Evolutionary conservation across 2,329 filamentous ascomycete species (phyloP), one percentile per base, ranked within the genome.

Genomic region (Neonectria neomacrospora): DNA sequence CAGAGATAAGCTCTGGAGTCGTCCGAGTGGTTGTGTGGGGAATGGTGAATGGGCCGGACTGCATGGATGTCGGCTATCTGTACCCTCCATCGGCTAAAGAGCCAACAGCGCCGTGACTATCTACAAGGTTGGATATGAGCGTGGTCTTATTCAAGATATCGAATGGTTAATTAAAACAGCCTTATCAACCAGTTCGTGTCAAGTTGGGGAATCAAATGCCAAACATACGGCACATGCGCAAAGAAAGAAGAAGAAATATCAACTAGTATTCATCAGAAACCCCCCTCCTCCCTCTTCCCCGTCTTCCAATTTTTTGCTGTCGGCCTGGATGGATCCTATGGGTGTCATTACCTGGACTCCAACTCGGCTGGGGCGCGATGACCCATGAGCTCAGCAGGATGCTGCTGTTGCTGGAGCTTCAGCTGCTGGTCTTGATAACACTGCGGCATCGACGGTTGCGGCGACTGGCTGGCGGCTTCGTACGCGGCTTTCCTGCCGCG

Each of bases 301-400:
- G n/a, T n/a, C n/a, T n/a, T n/a, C n/a, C n/a, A n/a, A n/a, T n/a
- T n/a, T n/a, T 20, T 26, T 3, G 6, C 34, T 34, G 11, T 12
- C 12, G 16, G 12, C 11, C 12, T 14, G 2, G 11, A 37, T 26
- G 11, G 14, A 12, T 16, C 34, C 34, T 20, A 26, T 3, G 30
- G 12, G 3, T 18, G 3, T 20, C 7, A 12, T 5, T 6, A 9
- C 10, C 42, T 56, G 8, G 42, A 22, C 28, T 61, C 53, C 16
- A 66, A 37, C 23, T 66, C 64, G n/a, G 50, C 53, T 22, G 56
- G 60, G 1, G 30, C 26, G 10, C 16, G 59, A 4, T 54, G 48
- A 22, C 37, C 60, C 60, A 50, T 55, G 11, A 63, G 53, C 32
- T 66, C 55, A 14, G 51, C 51, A 0, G 60, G 60, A 14, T 54